Evolutionary conservation across 148 eudicot species (phyloP).

Genomic region (Pouteria glomerata): DNA sequence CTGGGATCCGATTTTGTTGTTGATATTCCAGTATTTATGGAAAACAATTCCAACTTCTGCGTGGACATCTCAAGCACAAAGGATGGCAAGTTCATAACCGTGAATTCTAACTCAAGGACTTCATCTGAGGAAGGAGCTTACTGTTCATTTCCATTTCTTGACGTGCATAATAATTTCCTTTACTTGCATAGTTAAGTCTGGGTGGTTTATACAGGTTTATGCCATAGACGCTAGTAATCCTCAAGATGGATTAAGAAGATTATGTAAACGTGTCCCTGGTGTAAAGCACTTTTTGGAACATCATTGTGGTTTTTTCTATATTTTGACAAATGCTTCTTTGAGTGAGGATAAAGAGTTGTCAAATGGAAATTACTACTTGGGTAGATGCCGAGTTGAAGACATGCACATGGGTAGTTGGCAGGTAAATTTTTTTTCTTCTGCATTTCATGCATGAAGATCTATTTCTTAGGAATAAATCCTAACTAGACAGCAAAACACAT

Average conservation of each 20-base stretch:
- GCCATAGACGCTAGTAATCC: slow-evolving; percentile 57
- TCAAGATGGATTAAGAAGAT: slow-evolving; percentile 45
- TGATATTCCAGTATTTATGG: slow-evolving; percentile 52
- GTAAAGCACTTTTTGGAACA: slow-evolving; percentile 91
- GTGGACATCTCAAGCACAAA: slow-evolving; percentile 90
- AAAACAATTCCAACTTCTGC: slow-evolving; percentile 75
- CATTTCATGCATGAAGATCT: background rate
- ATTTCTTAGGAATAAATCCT: no score
- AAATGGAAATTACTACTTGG: slow-evolving; percentile 55
- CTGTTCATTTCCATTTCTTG: slow-evolving; percentile 19
- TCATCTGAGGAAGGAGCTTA: slow-evolving; percentile 81
- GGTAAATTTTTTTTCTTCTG: slow-evolving; percentile 32
- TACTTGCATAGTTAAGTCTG: background rate
- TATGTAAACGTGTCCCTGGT: slow-evolving; percentile 67
- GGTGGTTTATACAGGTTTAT: slow-evolving; percentile 59
- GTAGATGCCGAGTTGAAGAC: slow-evolving; percentile 59
- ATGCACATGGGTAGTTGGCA: slow-evolving; percentile 48
- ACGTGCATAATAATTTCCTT: background rate
- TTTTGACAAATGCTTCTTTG: slow-evolving; percentile 64
- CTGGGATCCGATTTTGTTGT: slow-evolving; percentile 40
- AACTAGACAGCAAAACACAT: no score
- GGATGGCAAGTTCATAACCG: slow-evolving; percentile 89
- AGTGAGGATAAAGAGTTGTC: slow-evolving; percentile 28
- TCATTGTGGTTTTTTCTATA: slow-evolving; percentile 71
- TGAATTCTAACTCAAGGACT: slow-evolving; percentile 93